Evolutionary conservation across 2,329 filamentous ascomycete species (phyloP), one percentile per base, ranked within the genome.

Genomic region (Fusarium ramigenum): DNA sequence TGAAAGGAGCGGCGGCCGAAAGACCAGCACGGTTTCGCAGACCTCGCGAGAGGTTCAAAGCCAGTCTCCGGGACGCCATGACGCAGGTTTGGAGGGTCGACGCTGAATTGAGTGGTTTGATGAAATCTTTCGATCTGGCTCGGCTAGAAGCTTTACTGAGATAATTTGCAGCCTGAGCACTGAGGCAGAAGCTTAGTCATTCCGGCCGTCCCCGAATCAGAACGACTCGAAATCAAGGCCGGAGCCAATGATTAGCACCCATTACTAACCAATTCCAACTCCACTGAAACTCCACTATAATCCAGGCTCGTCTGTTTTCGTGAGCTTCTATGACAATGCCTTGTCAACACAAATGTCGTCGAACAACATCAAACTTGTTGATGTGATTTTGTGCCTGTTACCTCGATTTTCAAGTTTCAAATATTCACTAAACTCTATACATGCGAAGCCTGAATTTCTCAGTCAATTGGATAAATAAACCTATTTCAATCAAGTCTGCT

Each of bases 1-100:
- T 92, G 85, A 96, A 87, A 78, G 93, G 89, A 84, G 90, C 87
- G 83, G 94, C 88, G 82, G 93, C 88, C 85, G 93, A 92, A 85
- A 96, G 89, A 85, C 93, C 93, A 85, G 93, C 90, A 85, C 94
- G 93, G 87, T 88, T 93, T 89, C 95, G 94, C 86, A 97, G 89
- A 86, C 93, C 93, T 87, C 94, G 92, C 85, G 94, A 91, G 82
- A 98, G 91, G 89, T 95, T 97, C 86, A 97, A 90, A 89, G 95
- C 95, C 88, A 98, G 91, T 92, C 95, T 93, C 91, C 95, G 91
- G 86, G 96, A 97, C 88, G 96, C 96, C 96, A 98, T 98, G 85
- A 85, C 82, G 83, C 83, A 84, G 82, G 83, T 84, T 86, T 84
- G 82, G 83, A 84, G 82, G 83, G 84, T 84, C 83, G 82, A 81